phyloP scores from a whole-genome alignment of 2,329 filamentous ascomycete genomes.

The Paracamarosporium sp. region DNA sequence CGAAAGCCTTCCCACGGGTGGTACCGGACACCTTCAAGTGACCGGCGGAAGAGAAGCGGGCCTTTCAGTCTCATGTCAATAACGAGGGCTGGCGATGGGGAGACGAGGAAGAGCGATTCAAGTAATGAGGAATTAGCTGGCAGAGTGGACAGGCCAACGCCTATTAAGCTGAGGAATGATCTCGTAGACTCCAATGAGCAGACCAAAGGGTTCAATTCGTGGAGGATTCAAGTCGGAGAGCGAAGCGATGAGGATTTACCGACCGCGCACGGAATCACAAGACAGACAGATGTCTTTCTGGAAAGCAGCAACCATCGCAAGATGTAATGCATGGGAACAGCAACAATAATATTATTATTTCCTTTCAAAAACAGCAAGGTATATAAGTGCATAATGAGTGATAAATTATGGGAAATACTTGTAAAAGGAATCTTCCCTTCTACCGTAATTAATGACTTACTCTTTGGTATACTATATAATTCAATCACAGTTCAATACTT shows the following conservation, averaged over 20 bases:
- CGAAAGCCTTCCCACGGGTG: constrained; percentile 9
- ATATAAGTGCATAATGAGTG: too few species aligned
- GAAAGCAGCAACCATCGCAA: constrained; percentile 12
- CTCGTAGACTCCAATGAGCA: constrained; percentile 21
- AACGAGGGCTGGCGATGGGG: constrained; percentile 21
- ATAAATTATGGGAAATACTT: too few species aligned
- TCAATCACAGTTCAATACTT: too few species aligned
- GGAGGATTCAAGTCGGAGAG: constrained; percentile 35
- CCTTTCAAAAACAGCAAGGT: too few species aligned
- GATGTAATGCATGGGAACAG: background rate
- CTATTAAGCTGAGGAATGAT: constrained; percentile 36
- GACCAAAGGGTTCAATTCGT: constrained; percentile 33
- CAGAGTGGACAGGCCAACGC: constrained; percentile 28
- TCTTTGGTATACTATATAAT: too few species aligned
- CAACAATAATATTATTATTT: too few species aligned
- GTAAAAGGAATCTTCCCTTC: too few species aligned
- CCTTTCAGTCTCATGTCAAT: constrained; percentile 32
- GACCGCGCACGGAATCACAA: constrained; percentile 28
- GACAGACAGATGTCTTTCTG: constrained; percentile 33
- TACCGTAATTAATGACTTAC: too few species aligned
- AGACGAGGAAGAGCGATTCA: constrained; percentile 21
- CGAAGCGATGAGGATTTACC: constrained; percentile 34
- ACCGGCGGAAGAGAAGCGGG: constrained; percentile 23
- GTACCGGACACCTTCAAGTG: constrained; percentile 27
- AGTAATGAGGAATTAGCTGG: constrained; percentile 28